These are phyloP conservation scores for Brasilioporus rufonigricans DNA, from an alignment of 768 basidiomycete species.

Conservation along the genomic window DNA sequence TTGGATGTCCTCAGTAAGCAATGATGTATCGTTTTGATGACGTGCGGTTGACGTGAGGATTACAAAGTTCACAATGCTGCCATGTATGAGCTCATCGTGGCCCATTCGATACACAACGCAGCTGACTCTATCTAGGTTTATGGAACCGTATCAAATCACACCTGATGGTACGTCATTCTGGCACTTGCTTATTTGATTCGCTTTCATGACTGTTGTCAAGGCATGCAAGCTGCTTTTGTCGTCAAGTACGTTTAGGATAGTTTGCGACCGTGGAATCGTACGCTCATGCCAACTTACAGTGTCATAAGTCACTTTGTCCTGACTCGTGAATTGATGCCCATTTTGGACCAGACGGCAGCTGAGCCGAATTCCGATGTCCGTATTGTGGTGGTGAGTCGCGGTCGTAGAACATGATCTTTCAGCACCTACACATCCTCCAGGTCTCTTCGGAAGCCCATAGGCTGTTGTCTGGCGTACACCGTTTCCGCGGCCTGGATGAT, in stretches of 20 bases:
- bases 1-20: slow-evolving; percentile 52
- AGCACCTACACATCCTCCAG: slow-evolving; percentile 16
- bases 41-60: background rate
- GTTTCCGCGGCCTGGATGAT: slow-evolving; percentile 34
- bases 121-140: slow-evolving; percentile 16
- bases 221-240: slow-evolving; percentile 38
- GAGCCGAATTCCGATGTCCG: slow-evolving; percentile 54
- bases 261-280: background rate
- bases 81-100: slow-evolving; percentile 34
- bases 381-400: slow-evolving; percentile 48
- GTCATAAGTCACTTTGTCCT: slow-evolving; percentile 56
- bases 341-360: slow-evolving; percentile 48
- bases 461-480: slow-evolving; percentile 15
- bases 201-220: slow-evolving; percentile 19
- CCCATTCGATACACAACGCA: background rate
- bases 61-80: slow-evolving; percentile 55
- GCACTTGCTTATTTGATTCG: background rate
- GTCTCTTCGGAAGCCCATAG: slow-evolving; percentile 32
- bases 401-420: background rate
- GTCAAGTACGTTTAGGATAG: slow-evolving; percentile 38
- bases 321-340: slow-evolving; percentile 51
- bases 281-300: slow-evolving; percentile 22
- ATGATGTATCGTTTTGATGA: background rate
- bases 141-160: slow-evolving; percentile 19
- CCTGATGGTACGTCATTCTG: slow-evolving; percentile 24